These are phyloP conservation scores for Aspergillus udagawae DNA, from an alignment of 2,329 filamentous ascomycete genomes.

Conservation along the genomic window DNA sequence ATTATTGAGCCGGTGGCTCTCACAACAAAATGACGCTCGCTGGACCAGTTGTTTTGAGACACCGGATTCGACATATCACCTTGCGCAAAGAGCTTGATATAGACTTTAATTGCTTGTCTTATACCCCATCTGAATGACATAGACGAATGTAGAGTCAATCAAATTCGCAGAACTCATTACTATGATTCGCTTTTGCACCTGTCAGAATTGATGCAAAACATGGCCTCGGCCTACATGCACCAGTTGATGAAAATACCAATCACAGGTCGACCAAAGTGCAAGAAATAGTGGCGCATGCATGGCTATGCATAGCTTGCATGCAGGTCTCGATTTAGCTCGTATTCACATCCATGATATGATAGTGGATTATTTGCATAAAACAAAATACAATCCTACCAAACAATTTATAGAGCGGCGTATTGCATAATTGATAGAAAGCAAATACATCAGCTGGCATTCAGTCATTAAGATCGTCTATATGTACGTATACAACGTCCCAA, in stretches of 20 bases:
- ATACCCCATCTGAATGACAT: neutral
- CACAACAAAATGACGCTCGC: neutral
- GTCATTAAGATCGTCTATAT: neutral
- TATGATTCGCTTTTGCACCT: neutral
- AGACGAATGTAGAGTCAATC: neutral
- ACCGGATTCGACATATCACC: neutral
- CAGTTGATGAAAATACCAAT: neutral
- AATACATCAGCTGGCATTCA: neutral
- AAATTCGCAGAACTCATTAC: neutral
- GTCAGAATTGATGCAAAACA: neutral
- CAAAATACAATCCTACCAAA: neutral
- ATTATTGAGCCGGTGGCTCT: neutral
- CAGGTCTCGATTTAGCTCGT: neutral
- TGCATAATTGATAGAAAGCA: neutral
- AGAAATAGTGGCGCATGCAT: constrained; percentile 3
- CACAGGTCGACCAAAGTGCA: neutral
- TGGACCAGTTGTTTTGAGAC: neutral
- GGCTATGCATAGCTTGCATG: neutral
- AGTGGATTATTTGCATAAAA: neutral
- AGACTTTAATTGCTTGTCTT: neutral
- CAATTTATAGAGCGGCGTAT: no score
- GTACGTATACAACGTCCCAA: neutral
- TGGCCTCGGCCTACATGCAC: neutral
- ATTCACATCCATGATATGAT: no score
- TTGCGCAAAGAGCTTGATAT: neutral